Base-by-base conservation (phyloP, 2,329 filamentous ascomycete species). In the Phaeosphaeria sp. region DNA sequence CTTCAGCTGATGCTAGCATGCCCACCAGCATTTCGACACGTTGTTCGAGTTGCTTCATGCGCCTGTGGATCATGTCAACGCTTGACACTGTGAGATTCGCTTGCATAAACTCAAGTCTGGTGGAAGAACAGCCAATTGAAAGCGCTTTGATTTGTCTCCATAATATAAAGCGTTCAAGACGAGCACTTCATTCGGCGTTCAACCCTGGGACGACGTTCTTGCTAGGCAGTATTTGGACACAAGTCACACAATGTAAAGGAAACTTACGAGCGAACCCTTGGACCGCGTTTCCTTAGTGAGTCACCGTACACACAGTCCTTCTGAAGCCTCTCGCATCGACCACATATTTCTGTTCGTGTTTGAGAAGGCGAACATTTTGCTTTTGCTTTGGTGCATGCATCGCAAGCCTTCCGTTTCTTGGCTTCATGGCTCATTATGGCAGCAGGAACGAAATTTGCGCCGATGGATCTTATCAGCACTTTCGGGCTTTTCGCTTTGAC, bases 221-320 rank as follows among this genome's bases (percentile, higher is more conserved):
- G 42, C 8, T n/a, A 18, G 20, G 8, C 36, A 39, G 20, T 11
- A 22, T 6, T 25, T 3, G 22, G 17, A 4, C 17, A 7, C 8
- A 46, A 11, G 4, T 18, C n/a, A 39, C 21, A 24, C 5, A 40
- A 17, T 22, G 20, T 9, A 11, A 48, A n/a, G 9, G 20, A 11
- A 40, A 69, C 66, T 65, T 60, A 69, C 66, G 66, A 69, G 18
- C 65, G 65, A 27, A 59, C 46, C 39, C 66, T 66, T n/a, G 63
- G 61, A 4, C 55, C 63, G 36, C 56, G 51, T 46, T 58, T 65
- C 21, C 60, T 52, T 6, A 55, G 36, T 1, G 42, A 58, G 6
- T 67, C 59, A 7, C 63, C 59, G 53, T 61, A 68, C 1, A 66
- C 44, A 24, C 67, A 70, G 30, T 60, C 49, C 42, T 66, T 70